phyloP scores from a whole-genome alignment of 202 grass and related monocot genomes.

The Setaria italica region DNA sequence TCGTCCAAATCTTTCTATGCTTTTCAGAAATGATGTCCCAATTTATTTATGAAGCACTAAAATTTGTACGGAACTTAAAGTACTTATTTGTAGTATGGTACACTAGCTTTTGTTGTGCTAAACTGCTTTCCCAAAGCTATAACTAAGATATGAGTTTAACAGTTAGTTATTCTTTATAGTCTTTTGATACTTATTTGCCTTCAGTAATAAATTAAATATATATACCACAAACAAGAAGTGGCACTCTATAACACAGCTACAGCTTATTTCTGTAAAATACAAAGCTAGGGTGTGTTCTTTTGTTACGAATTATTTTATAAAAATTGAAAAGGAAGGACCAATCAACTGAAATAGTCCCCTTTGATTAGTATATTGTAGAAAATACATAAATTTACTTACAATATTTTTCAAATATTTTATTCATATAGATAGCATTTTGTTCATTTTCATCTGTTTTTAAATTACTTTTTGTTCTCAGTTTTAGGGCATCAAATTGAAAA shows the following conservation, averaged over 20 bases:
- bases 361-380: neutral
- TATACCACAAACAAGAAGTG: neutral
- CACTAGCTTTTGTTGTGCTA: constrained; percentile 24
- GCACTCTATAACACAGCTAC: neutral
- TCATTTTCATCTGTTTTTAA: neutral
- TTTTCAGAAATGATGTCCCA: constrained; percentile 21
- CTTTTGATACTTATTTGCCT: neutral
- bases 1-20: constrained; percentile 34
- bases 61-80: neutral
- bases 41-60: constrained; percentile 25
- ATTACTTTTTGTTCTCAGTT: neutral
- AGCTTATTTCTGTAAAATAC: neutral
- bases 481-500: neutral
- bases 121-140: constrained; percentile 20
- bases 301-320: neutral
- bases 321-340: neutral
- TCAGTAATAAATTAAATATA: neutral
- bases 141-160: neutral
- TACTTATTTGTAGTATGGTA: neutral
- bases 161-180: neutral
- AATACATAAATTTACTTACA: neutral
- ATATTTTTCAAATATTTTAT: neutral
- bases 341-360: neutral
- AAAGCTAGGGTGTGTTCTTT: neutral
- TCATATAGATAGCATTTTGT: neutral